phyloP scores from a whole-genome alignment of 2,329 filamentous ascomycete genomes.

The Aureobasidium leucospermi region DNA sequence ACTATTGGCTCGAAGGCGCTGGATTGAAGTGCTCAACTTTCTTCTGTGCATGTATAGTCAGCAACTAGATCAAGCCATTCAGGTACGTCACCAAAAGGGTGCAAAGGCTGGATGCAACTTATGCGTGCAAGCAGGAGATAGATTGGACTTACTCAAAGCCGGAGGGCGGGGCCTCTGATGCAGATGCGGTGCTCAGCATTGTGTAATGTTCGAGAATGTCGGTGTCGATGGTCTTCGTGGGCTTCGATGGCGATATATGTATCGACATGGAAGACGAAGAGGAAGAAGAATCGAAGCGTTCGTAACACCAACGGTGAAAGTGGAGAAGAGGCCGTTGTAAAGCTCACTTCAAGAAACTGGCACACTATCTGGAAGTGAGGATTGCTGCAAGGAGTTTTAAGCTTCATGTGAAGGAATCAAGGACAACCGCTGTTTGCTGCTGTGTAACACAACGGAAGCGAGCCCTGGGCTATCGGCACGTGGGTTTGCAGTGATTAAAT shows the following conservation, averaged over 20 bases:
- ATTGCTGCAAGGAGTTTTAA: slow-evolving; percentile 5
- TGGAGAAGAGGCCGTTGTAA: slow-evolving; percentile 7
- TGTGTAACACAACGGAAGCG: not conserved
- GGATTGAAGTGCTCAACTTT: slow-evolving; percentile 4
- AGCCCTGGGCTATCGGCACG: not conserved
- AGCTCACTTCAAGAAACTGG: slow-evolving; percentile 8
- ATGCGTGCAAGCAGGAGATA: not conserved
- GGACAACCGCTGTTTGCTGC: slow-evolving; percentile 7
- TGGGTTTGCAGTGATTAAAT: slow-evolving; percentile 7
- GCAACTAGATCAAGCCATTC: not conserved
- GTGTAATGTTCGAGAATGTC: slow-evolving; percentile 10
- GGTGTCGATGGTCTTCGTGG: not conserved
- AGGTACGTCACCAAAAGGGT: slow-evolving; percentile 3
- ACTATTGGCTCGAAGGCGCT: slow-evolving; percentile 4
- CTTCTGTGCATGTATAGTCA: slow-evolving; percentile 5
- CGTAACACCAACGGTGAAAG: slow-evolving; percentile 1
- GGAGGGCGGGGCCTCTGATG: not conserved
- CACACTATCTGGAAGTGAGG: not conserved
- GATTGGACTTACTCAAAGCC: slow-evolving; percentile 11
- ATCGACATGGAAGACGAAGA: not conserved
- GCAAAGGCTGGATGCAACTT: not conserved
- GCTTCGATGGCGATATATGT: slow-evolving; percentile 8
- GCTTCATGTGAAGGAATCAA: not conserved
- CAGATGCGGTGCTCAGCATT: slow-evolving; percentile 3
- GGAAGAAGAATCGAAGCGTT: not conserved